Evolutionary conservation across 2,329 filamentous ascomycete genomes (phyloP), one percentile per base, ranked within the genome.

Genomic region (Pseudocercospora fuligena): DNA sequence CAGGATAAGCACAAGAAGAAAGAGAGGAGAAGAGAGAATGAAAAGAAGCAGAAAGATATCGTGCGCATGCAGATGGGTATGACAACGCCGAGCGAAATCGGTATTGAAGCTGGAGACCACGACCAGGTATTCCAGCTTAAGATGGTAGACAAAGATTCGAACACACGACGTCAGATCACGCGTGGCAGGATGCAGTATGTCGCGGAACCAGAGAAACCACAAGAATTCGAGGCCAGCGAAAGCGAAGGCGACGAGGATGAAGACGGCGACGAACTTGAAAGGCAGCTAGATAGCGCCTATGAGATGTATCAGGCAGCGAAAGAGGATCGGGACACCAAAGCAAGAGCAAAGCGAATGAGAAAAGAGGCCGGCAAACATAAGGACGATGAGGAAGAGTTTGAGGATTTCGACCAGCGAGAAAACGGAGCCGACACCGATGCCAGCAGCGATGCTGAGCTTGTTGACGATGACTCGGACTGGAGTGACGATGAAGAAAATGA

Each of bases 11-110:
- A 89, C 73, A 94, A 89, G 80, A 96, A 93, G 82, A 90, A 93
- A 73, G 92, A 97, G 74, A 88, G 90, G 72, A 87, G 94, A 70
- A 92, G 87, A 73, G 93, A 97, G 67, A 99, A 99, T 71, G 95
- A 99, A 79, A 89, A 89, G 79, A 98, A 97, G 80, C 92, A 95
- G 73, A 95, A 92, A 73, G 95, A 98, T 71, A 93, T 98, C 67
- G 86, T 97, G n/a, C 89, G 95, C 36, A 91, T 99, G 90, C 95
- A 99, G 80, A 89, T 99, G 83, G 90, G 97, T 81, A 99, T 99
- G 95, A 90, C 90, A 1, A 92, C 93, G 0, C 95, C 95, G 7
- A 95, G 93, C 85, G 95, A 99, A 70, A 97, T 99, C 69, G 95
- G 95, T 75, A 87, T 97, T 82, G 95, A 78, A 47, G 75, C 76